A percentile compares a stretch with the other conserved stretches of the same genome.
These are phyloP conservation scores for sunflower (Helianthus annuus) DNA, from an alignment of 129 eudicot species.

Conservation along the genomic window DNA sequence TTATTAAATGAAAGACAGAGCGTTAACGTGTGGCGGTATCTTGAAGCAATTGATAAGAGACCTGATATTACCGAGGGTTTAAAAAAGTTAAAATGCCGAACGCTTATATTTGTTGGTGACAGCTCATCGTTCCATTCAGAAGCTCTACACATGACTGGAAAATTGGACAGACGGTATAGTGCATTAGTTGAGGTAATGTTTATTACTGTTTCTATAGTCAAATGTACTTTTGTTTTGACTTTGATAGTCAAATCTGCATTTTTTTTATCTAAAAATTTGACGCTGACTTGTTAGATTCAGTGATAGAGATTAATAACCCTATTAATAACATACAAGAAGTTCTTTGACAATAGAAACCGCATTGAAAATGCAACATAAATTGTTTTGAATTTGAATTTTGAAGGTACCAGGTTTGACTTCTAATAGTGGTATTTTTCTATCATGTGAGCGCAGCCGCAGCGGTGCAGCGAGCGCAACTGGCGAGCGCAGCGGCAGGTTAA, in stretches of 20 bases:
- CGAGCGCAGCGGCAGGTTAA: too few relatives aligned
- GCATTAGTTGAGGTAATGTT: slow-evolving; percentile 90
- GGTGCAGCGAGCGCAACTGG: too few relatives aligned
- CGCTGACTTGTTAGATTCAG: neutral
- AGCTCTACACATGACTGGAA: slow-evolving; percentile 83
- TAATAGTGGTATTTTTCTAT: too few relatives aligned
- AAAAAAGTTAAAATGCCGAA: slow-evolving; percentile 75
- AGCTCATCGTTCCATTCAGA: slow-evolving; percentile 84
- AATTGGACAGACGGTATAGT: slow-evolving; percentile 78
- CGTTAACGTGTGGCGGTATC: slow-evolving; percentile 80
- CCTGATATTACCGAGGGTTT: slow-evolving; percentile 78
- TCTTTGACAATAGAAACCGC: neutral
- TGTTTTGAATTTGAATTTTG: neutral
- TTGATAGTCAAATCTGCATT: slow-evolving; percentile 2
- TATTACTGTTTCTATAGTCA: neutral
- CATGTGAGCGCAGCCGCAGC: too few relatives aligned
- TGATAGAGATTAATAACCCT: neutral
- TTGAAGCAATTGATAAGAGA: slow-evolving; percentile 89
- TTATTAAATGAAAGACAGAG: slow-evolving; percentile 92
- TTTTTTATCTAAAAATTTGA: neutral
- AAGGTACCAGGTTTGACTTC: neutral
- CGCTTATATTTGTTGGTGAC: slow-evolving; percentile 92
- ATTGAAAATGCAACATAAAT: neutral
- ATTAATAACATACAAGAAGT: neutral
- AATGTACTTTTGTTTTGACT: neutral